These are phyloP conservation scores for Fusarium pseudograminearum DNA, from an alignment of 2,329 filamentous ascomycete genomes.

Conservation along the genomic window DNA sequence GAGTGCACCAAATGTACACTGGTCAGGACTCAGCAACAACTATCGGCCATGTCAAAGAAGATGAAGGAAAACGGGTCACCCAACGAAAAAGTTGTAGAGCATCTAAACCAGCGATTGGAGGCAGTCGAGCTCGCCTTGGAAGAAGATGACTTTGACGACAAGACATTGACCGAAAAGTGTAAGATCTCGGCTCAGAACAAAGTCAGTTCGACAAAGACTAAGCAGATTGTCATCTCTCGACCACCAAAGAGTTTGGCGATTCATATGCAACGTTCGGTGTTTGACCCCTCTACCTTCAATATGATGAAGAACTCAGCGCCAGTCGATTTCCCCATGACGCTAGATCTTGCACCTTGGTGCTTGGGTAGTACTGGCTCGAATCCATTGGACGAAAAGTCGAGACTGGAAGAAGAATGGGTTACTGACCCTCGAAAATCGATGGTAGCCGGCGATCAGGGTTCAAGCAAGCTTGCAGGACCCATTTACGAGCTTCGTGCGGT, in stretches of 20 bases:
- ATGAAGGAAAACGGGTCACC: conserved; percentile 52
- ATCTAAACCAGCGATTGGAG: conserved; percentile 65
- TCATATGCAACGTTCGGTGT: conserved; percentile 92
- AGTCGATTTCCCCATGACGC: conserved; percentile 78
- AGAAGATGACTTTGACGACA: conserved; percentile 82
- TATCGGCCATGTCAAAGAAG: conserved; percentile 61
- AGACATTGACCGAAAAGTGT: conserved; percentile 71
- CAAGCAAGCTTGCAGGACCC: conserved; percentile 66
- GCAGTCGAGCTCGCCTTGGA: conserved; percentile 78
- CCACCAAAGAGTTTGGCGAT: conserved; percentile 84
- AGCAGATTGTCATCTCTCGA: conserved; percentile 87
- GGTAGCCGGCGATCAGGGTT: conserved; percentile 68
- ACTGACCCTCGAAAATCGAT: conserved; percentile 78
- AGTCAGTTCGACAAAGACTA: conserved; percentile 84
- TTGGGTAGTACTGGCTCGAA: conserved; percentile 67
- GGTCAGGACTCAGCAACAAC: conserved; percentile 64
- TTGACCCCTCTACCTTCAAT: conserved; percentile 83
- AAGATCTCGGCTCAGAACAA: conserved; percentile 75
- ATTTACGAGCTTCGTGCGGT: conserved; percentile 85
- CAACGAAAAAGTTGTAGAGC: conserved; percentile 64
- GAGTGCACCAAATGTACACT: conserved; percentile 94
- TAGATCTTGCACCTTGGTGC: conserved; percentile 89
- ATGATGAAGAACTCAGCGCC: conserved; percentile 86
- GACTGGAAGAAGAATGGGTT: conserved; percentile 73
- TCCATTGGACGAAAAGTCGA: background rate